phyloP scores from a whole-genome alignment of 768 basidiomycete genomes.

The Panaeolus cyanescens region DNA sequence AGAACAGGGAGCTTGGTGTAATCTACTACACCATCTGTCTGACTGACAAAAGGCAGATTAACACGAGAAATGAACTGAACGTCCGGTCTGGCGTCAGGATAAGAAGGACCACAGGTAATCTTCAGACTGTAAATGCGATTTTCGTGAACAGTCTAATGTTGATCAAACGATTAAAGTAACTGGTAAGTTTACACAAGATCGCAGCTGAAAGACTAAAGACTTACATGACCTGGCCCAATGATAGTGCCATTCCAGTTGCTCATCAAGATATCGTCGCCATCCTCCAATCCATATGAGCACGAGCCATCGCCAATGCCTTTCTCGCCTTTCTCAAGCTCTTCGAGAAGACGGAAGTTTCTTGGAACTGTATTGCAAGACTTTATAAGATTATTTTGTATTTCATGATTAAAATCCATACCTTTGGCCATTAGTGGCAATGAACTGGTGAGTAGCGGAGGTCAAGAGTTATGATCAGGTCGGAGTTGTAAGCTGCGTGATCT shows the following conservation, averaged over 20 bases:
- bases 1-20: constrained; percentile 70
- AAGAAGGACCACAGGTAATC: constrained; percentile 77
- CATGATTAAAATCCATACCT: constrained; percentile 32
- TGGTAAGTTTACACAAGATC: constrained; percentile 10
- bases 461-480: not conserved
- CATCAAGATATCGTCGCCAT: constrained; percentile 97
- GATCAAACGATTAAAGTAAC: constrained; percentile 8
- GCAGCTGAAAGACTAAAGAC: constrained; percentile 26
- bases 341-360: constrained; percentile 93
- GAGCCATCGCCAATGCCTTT: constrained; percentile 99
- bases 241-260: constrained; percentile 99
- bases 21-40: constrained; percentile 78
- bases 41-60: constrained; percentile 90
- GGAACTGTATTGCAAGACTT: constrained; percentile 61
- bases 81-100: constrained; percentile 77
- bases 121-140: constrained; percentile 97
- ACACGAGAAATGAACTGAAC: constrained; percentile 89
- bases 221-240: constrained; percentile 95
- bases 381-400: not conserved
- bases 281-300: constrained; percentile 95
- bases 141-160: constrained; percentile 87
- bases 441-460: not conserved
- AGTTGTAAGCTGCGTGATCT: constrained; percentile 8
- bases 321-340: constrained; percentile 99
- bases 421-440: constrained; percentile 45